Base-by-base conservation (phyloP, 2,329 filamentous ascomycete species). In the Zymoseptoria brevis region DNA sequence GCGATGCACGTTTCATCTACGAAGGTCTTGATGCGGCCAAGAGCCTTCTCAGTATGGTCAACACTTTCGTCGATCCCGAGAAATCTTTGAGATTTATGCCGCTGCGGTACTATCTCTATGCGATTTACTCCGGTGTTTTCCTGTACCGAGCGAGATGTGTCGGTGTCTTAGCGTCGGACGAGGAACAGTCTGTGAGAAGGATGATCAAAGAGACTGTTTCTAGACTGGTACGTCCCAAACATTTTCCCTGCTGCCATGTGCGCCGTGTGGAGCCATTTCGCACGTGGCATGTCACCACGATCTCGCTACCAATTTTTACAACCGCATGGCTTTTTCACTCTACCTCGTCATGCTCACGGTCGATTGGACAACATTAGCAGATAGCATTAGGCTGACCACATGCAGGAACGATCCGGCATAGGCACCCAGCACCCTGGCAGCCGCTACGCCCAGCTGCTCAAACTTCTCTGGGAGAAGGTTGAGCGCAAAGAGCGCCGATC, bases 11-110 rank as follows among this genome's bases (percentile, higher is more conserved):
- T 2, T 79, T 80, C 68, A 80, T 80, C 55, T 80, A 79, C 64
- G 77, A 80, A 67, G 77, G 76, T 0, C 72, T 80, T 3, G 77
- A 80, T 59, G 77, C 77, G 0, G 77, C 77, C 7, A 79, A 79
- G 67, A 76, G 76, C 21, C 73, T 80, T 13, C 69, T 80, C 2
- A 78, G 75, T n/a, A 80, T 78, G 35, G 74, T 77, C 54, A 80
- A 79, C 67, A 79, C 76, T 54, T 80, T 79, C 57, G 77, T 80
- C 21, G 75, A 78, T 58, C 76, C 77, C 0, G 77, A 79, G 59
- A 75, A 74, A 61, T 71, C 73, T 1, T 69, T 80, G 0, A 74
- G 77, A 30, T 79, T 75, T 61, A 79, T 80, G 77, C 77, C 77
- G 0, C 64, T 79, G 1, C 72, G 77, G 1, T 79, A 78, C 67